Base-by-base conservation (phyloP, 2,329 filamentous ascomycete species). In the Exophiala phaeomuriformis region DNA sequence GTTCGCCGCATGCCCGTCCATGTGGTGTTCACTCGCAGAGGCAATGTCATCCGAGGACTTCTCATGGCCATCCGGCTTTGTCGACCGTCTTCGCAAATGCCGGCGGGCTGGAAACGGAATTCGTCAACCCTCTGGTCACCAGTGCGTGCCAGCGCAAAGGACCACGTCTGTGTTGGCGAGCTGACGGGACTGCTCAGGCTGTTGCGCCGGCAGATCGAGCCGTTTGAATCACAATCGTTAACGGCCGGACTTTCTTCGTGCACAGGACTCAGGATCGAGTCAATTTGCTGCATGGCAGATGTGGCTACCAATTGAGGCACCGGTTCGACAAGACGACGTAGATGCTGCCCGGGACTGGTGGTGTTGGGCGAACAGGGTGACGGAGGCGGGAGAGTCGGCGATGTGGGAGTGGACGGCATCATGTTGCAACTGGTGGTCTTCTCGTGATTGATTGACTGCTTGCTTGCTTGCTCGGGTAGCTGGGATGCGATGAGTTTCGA, bases 61-160 rank as follows among this genome's bases (percentile, higher is more conserved):
- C 47, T 49, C 43, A 57, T 54, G 8, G 50, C 48, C 47, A 58
- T 56, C 10, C 58, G 37, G 51, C 55, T 60, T n/a, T 56, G 52
- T 9, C 58, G 51, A 37, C 58, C 53, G 32, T 58, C 53, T 12
- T 53, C 53, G 30, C 31, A 35, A 5, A 46, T 27, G 41, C 7
- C 35, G 19, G 19, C 19, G 19, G 19, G 19, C 9, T 52, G 49
- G n/a, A 56, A 52, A 39, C 50, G 47, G 30, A 52, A 47, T 43
- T 10, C 19, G 10, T 54, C 55, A 4, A 49, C 45, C 5, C 48
- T 49, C 28, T 45, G 9, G 19, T 19, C 39, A 5, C 9, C 37
- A 4, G 47, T 44, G 4, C 37, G 27, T 7, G 7, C 33, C 3
- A 52, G 49, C 32, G 47, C 47, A 3, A 43, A 46, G 9, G 44